Evolutionary conservation across 2,329 filamentous ascomycete species (phyloP).

Genomic region (Pyrenophora teres): DNA sequence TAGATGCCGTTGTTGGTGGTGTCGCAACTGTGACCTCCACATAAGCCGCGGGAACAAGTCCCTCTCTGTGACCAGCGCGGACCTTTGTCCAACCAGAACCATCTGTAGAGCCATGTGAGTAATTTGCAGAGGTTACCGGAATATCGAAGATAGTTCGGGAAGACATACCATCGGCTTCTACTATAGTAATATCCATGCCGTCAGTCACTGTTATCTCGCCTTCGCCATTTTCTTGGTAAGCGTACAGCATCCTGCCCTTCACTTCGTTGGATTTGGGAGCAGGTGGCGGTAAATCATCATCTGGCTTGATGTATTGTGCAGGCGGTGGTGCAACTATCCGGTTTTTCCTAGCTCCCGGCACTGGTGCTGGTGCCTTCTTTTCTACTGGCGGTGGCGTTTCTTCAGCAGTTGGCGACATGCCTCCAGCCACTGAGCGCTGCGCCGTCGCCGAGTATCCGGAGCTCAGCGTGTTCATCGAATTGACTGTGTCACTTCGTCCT

Average conservation of each 20-base stretch:
- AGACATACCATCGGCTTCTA: conserved; percentile 85
- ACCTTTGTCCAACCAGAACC: conserved; percentile 92
- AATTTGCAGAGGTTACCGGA: conserved; percentile 18
- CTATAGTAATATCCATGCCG: conserved; percentile 73
- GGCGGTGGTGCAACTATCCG: conserved; percentile 89
- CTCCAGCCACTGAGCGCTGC: conserved; percentile 73
- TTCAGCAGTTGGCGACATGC: conserved; percentile 57
- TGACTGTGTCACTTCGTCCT: conserved; percentile 84
- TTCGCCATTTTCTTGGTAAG: conserved; percentile 78
- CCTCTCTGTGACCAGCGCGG: conserved; percentile 73
- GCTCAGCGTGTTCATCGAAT: conserved; percentile 72
- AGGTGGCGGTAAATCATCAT: conserved; percentile 51
- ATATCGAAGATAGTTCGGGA: conserved; percentile 19
- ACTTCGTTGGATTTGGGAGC: conserved; percentile 56
- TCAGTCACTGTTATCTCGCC: conserved; percentile 83
- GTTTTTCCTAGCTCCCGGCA: conserved; percentile 56
- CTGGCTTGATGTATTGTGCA: conserved; percentile 73
- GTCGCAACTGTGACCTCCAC: conserved; percentile 64
- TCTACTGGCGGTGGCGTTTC: conserved; percentile 47
- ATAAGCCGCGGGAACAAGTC: conserved; percentile 86
- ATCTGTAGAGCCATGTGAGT: conserved; percentile 59
- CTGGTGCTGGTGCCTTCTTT: conserved; percentile 38
- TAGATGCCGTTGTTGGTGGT: conserved; percentile 46
- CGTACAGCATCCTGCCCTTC: conserved; percentile 86
- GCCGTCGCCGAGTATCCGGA: conserved; percentile 85